Base-by-base conservation (phyloP, 805 yeast species). In the Candida takata region DNA sequence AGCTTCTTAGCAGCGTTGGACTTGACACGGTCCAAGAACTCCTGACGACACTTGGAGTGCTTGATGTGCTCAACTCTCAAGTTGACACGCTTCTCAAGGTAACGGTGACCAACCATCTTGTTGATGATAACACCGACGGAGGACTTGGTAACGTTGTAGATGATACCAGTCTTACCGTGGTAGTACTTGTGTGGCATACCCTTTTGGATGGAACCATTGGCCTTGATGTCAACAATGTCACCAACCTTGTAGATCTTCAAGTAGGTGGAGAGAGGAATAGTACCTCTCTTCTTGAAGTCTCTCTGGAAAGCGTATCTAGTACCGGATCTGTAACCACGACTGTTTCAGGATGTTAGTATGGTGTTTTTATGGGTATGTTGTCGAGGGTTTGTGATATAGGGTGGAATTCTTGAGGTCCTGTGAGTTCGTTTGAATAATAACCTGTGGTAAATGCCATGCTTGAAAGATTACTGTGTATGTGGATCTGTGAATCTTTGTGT, bases 181-280 rank as follows among this genome's bases (percentile, higher is more conserved):
- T 92, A 92, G 84, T 77, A 88, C 79, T 92, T 92, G 87, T 86
- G 95, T 70, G 98, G 98, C 96, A 92, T 86, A 85, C 97, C 97
- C 83, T 90, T 88, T 70, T 92, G 97, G 79, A 88, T 77, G 57
- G 98, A 78, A 79, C 96, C 96, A 70, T 92, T 92, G 70, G 94
- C 98, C 77, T 85, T 90, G 79, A 92, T 88, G 73, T 92, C 98
- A 64, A 92, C 98, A 61, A 92, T 90, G 72, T 92, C 98, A 65
- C 98, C 98, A 62, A 92, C 97, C 74, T 79, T 87, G 95, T 92
- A 92, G 67, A 79, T 74, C 83, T 85, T 87, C 77, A 92, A 74
- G 92, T 90, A 92, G 67, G 95, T 84, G 57, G 97, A 84, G 79
- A 92, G 74, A 54, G 95, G 79, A 65, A 87, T 76, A 60, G 81